Base-by-base conservation (phyloP, 306 rosid genomes). In the Dicorynia guianensis region DNA sequence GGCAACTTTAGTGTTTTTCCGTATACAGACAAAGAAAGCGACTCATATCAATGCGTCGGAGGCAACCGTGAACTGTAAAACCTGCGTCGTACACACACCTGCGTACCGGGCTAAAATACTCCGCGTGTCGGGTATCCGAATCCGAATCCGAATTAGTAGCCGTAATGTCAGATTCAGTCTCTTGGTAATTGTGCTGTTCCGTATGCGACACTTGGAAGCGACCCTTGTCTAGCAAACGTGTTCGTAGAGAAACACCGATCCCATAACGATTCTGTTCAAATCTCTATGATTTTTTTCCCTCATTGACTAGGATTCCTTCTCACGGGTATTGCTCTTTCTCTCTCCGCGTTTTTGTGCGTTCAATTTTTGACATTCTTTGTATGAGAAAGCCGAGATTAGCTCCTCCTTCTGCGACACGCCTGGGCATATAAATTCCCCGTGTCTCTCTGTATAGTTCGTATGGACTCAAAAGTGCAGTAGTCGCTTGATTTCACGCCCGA, bases 141-240 rank as follows among this genome's bases (percentile, higher is more conserved):
- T 17, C 25, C 62, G 52, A 47, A 6, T 19, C 70, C 0, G 17
- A 7, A 64, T 19, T 1, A 8, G 50, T 62, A 5, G 19, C 13
- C 30, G 75, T 57, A 15, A 7, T 11, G 67, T 69, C 57, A 18
- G 59, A 13, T 42, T 64, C 77, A 33, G 20, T 39, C 6, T 11
- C 48, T 6, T 14, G 38, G 11, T 5, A 19, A 59, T 5, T 6
- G 30, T 25, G 30, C 30, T 25, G 30, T 14, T 64, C 42, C 14
- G 12, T 11, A 57, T 55, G 80, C 74, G 75, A 72, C 77, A 44
- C 82, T 83, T 76, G 9, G 17, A 69, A 72, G 76, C 38, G 46
- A 76, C 46, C 7, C 39, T 55, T 49, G 39, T 8, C 0, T 44
- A 6, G 52, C 15, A 52, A 67, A 75, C 85, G 82, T 67, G 77